phyloP scores from a whole-genome alignment of 192 early-diverging fungal genomes.

The Chytriomyces hyalinus region DNA sequence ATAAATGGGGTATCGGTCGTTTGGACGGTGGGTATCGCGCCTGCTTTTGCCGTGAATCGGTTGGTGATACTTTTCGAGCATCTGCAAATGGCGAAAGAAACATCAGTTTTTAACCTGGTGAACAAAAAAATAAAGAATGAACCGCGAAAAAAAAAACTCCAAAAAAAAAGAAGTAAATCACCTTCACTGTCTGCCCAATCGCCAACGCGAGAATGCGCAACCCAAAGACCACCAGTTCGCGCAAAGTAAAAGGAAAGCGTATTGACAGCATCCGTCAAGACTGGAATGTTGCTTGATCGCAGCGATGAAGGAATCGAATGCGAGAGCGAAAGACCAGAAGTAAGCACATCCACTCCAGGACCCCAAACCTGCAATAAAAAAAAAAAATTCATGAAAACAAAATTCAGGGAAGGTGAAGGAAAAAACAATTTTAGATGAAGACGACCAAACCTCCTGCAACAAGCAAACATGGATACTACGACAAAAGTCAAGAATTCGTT shows the following conservation, averaged over 20 bases:
- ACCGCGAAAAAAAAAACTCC: too few species aligned
- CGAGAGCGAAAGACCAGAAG: conserved; percentile 18
- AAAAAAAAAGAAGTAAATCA: background rate
- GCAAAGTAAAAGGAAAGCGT: conserved; percentile 29
- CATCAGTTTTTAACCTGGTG: too few species aligned
- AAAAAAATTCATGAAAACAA: too few species aligned
- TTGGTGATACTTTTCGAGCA: background rate
- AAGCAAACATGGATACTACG: conserved; percentile 23
- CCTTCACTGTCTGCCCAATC: conserved; percentile 22
- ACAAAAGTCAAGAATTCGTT: conserved; percentile 32
- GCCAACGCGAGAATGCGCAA: conserved; percentile 28
- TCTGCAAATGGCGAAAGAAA: background rate
- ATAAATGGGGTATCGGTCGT: conserved; percentile 28
- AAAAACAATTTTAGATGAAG: too few species aligned
- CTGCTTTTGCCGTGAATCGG: background rate
- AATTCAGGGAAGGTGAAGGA: too few species aligned
- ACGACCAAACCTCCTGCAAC: conserved; percentile 39
- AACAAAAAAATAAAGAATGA: too few species aligned
- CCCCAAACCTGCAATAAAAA: conserved; percentile 40
- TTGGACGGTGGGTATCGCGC: conserved; percentile 34
- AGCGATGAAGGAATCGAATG: conserved; percentile 33
- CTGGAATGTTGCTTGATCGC: conserved; percentile 21
- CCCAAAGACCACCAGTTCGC: conserved; percentile 35
- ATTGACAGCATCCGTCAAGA: conserved; percentile 28
- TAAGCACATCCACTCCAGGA: conserved; percentile 33